Conservation (phyloP, 768 basidiomycete species). For the Tricholoma furcatifolium region DNA sequence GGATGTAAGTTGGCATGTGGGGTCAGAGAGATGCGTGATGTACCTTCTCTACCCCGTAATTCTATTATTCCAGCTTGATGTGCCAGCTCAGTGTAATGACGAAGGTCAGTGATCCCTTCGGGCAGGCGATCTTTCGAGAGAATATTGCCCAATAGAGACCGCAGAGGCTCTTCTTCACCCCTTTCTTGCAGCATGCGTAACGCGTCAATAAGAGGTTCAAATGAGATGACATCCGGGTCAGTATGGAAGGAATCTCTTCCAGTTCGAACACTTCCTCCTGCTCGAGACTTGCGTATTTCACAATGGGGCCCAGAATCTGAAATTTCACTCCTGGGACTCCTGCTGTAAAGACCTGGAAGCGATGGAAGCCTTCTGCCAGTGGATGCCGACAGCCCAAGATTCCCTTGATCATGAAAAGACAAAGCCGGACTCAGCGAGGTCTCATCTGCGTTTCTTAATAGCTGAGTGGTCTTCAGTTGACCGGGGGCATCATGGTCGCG, state of each 20-base stretch:
- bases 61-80: constrained; percentile 8
- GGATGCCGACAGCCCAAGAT: too few species aligned
- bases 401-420: too few species aligned
- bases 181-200: not conserved
- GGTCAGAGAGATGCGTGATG: constrained; percentile 14
- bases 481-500: not conserved
- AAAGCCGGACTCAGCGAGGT: too few species aligned
- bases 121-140: constrained; percentile 2
- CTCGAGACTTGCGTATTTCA: too few species aligned
- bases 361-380: too few species aligned
- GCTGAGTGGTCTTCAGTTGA: not conserved
- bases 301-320: too few species aligned
- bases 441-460: not conserved
- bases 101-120: constrained; percentile 8
- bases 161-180: constrained; percentile 4
- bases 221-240: not conserved
- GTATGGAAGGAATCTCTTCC: too few species aligned
- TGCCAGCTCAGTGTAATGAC: constrained; percentile 13
- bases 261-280: too few species aligned
- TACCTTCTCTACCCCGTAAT: constrained; percentile 6
- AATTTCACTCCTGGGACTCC: too few species aligned
- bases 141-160: constrained; percentile 9
- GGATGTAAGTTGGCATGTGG: not conserved
- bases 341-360: too few species aligned
- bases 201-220: not conserved